Evolutionary conservation across 495 filamentous ascomycete genomes (phyloP).

Genomic region (Penicillium cosmopolitanum): DNA sequence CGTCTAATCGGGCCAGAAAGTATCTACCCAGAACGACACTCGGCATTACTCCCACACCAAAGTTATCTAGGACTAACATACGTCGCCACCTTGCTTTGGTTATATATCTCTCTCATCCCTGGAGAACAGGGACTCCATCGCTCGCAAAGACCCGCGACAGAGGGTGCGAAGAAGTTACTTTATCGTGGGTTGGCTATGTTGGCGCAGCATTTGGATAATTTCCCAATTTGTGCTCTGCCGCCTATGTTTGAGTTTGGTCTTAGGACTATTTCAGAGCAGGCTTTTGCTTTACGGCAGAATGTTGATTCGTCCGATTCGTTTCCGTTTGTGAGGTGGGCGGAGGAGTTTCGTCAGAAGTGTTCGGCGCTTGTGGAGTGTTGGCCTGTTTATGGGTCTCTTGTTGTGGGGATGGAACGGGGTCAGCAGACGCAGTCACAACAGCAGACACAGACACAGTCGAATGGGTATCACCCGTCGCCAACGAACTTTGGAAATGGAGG

Average conservation of each 20-base stretch:
- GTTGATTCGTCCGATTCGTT: slow-evolving; percentile 39
- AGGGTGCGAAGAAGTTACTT: slow-evolving; percentile 49
- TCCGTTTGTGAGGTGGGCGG: slow-evolving; percentile 44
- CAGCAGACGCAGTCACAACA: slow-evolving; percentile 16
- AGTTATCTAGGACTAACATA: slow-evolving; percentile 52
- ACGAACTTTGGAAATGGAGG: neutral
- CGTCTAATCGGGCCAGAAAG: slow-evolving; percentile 47
- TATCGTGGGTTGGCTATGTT: slow-evolving; percentile 47
- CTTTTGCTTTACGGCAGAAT: slow-evolving; percentile 37
- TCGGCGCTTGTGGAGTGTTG: slow-evolving; percentile 33
- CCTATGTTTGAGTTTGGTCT: slow-evolving; percentile 50
- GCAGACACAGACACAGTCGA: slow-evolving; percentile 8
- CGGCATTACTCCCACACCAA: slow-evolving; percentile 53
- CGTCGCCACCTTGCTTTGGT: slow-evolving; percentile 47
- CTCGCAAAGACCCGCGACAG: slow-evolving; percentile 43
- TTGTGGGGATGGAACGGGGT: slow-evolving; percentile 38
- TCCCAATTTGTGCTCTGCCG: slow-evolving; percentile 49
- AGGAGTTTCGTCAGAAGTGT: slow-evolving; percentile 41
- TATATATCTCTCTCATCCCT: slow-evolving; percentile 45
- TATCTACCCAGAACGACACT: slow-evolving; percentile 47
- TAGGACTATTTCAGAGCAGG: slow-evolving; percentile 45
- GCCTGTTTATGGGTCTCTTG: slow-evolving; percentile 43
- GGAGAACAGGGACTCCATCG: slow-evolving; percentile 38
- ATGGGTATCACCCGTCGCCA: slow-evolving; percentile 3
- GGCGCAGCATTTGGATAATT: slow-evolving; percentile 52